Evolutionary conservation across 2,329 filamentous ascomycete species (phyloP).

Genomic region (Colletotrichum coccodes): DNA sequence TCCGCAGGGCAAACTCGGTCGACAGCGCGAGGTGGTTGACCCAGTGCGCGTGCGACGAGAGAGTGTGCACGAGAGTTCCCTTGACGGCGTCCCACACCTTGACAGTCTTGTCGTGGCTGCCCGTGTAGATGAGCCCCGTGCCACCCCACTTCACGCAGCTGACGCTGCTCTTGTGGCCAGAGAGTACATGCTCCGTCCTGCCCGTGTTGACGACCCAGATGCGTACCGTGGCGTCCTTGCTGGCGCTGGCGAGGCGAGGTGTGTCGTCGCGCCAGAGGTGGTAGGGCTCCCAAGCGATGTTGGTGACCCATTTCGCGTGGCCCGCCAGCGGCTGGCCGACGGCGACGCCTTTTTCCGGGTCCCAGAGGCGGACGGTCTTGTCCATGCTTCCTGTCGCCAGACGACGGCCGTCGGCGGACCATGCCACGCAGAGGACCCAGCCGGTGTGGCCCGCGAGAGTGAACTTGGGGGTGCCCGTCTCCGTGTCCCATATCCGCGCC

Average conservation of each 20-base stretch:
- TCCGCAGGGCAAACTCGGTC: constrained; percentile 89
- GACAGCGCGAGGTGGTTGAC: constrained; percentile 95
- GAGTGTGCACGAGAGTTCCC: constrained; percentile 82
- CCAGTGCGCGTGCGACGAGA: constrained; percentile 89
- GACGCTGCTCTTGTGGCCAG: constrained; percentile 88
- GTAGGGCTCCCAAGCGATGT: constrained; percentile 87
- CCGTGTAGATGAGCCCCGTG: constrained; percentile 84
- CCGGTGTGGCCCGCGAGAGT: constrained; percentile 88
- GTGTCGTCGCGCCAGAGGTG: constrained; percentile 81
- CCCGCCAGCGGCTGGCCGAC: constrained; percentile 79
- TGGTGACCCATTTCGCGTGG: constrained; percentile 90
- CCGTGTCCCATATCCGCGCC: constrained; percentile 92
- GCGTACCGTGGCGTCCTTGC: constrained; percentile 88
- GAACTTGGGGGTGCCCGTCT: constrained; percentile 88
- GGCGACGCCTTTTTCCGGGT: constrained; percentile 81
- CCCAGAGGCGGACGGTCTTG: constrained; percentile 90
- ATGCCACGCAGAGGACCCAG: constrained; percentile 90
- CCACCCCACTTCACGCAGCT: constrained; percentile 96
- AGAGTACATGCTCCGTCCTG: constrained; percentile 82
- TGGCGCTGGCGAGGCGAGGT: constrained; percentile 84
- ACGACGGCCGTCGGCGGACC: constrained; percentile 83
- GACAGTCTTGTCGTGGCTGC: constrained; percentile 91
- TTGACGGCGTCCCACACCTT: constrained; percentile 88
- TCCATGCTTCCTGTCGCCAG: constrained; percentile 95
- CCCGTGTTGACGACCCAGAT: constrained; percentile 87